A percentile compares a stretch with the other conserved stretches of the same genome.
phyloP scores from a whole-genome alignment of 2,329 filamentous ascomycete species.

The Zymoseptoria crescenta region DNA sequence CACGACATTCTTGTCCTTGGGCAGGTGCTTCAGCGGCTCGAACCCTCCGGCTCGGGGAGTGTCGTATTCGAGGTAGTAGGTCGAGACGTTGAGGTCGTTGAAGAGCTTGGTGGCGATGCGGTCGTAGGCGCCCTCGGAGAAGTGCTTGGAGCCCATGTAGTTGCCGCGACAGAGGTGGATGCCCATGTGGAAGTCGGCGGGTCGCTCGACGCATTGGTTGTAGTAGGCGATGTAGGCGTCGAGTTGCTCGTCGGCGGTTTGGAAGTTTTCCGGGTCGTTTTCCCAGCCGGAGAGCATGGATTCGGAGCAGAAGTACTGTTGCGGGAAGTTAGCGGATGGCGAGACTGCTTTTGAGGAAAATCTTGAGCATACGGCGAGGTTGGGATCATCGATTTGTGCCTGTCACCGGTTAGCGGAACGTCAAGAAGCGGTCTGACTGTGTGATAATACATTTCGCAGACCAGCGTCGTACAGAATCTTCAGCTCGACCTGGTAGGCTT shows the following conservation, averaged over 20 bases:
- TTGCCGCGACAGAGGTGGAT: slow-evolving; percentile 62
- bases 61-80: slow-evolving; percentile 37
- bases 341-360: background rate
- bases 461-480: slow-evolving; percentile 40
- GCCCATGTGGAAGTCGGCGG: slow-evolving; percentile 65
- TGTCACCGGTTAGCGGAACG: background rate
- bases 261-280: slow-evolving; percentile 58
- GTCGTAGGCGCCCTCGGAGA: slow-evolving; percentile 42
- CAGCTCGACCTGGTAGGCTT: slow-evolving; percentile 40
- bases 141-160: slow-evolving; percentile 40
- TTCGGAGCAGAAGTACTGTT: slow-evolving; percentile 57
- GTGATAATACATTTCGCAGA: slow-evolving; percentile 31
- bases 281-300: slow-evolving; percentile 65
- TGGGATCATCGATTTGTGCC: slow-evolving; percentile 44
- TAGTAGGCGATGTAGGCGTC: slow-evolving; percentile 70
- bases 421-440: background rate
- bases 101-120: slow-evolving; percentile 35
- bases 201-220: slow-evolving; percentile 56
- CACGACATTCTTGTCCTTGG: slow-evolving; percentile 41
- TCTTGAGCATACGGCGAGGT: slow-evolving; percentile 31
- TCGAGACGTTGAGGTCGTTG: slow-evolving; percentile 28
- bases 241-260: slow-evolving; percentile 61
- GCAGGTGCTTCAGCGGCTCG: slow-evolving; percentile 38
- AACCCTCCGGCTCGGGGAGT: slow-evolving; percentile 43
- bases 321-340: background rate